Conservation (phyloP, 441 rosid genomes). For the Hura crepitans region DNA sequence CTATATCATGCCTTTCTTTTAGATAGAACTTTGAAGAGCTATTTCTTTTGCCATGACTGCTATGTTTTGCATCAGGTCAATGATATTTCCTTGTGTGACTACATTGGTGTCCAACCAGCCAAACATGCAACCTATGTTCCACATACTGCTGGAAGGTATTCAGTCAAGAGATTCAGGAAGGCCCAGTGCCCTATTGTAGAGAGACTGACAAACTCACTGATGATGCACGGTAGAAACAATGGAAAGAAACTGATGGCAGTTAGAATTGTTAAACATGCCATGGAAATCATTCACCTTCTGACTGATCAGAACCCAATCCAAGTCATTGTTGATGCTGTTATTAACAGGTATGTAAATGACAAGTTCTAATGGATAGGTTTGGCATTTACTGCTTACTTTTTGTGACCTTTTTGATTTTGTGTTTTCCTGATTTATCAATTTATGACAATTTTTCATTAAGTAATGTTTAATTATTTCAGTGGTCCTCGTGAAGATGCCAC, state of each 20-base stretch:
- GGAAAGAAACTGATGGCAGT: constrained; percentile 86
- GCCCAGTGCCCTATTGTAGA: constrained; percentile 89
- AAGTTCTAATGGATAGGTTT: neutral
- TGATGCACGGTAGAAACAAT: constrained; percentile 89
- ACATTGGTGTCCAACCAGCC: constrained; percentile 59
- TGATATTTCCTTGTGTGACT: constrained; percentile 61
- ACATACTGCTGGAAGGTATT: constrained; percentile 88
- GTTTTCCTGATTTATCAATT: neutral
- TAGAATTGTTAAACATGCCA: constrained; percentile 66
- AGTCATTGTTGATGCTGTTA: constrained; percentile 72
- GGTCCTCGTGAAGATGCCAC: constrained; percentile 76
- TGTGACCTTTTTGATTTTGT: neutral
- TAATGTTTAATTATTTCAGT: constrained; percentile 4
- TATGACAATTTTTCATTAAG: neutral
- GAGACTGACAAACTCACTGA: constrained; percentile 78
- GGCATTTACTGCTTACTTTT: neutral
- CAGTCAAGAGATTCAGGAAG: constrained; percentile 82
- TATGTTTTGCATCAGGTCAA: constrained; percentile 34
- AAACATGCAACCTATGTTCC: constrained; percentile 83
- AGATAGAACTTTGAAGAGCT: too few species aligned
- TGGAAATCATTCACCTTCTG: constrained; percentile 76
- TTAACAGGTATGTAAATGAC: constrained; percentile 48
- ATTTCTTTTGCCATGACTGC: neutral
- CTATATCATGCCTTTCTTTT: too few species aligned
- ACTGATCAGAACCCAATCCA: constrained; percentile 83